Conservation (phyloP, 768 basidiomycete species). For the Astraeus odoratus region DNA sequence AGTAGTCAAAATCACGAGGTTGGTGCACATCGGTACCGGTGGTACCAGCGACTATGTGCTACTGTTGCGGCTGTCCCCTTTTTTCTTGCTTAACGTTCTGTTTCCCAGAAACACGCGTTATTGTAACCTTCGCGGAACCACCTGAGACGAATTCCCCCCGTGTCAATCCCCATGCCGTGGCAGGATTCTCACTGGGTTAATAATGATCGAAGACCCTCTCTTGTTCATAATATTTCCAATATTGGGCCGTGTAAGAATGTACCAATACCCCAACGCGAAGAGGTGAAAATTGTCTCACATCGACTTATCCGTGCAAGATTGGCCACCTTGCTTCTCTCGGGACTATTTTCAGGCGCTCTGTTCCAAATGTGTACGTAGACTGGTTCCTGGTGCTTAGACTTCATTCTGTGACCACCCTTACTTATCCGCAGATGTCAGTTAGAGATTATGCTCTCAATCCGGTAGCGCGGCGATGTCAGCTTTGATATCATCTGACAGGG, state of each 20-base stretch:
- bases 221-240: slow-evolving; percentile 6
- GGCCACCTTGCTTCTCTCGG: slow-evolving; percentile 10
- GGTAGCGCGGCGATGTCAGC: slow-evolving; percentile 8
- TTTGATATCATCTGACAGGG: slow-evolving; percentile 13
- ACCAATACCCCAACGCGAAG: slow-evolving; percentile 1
- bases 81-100: too few species aligned
- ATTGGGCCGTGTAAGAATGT: not conserved
- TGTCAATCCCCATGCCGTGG: slow-evolving; percentile 1
- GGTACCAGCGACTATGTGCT: too few species aligned
- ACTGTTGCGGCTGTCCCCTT: too few species aligned
- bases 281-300: slow-evolving; percentile 1
- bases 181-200: slow-evolving; percentile 1
- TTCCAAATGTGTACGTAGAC: slow-evolving; percentile 8
- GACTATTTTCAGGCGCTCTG: slow-evolving; percentile 1
- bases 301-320: slow-evolving; percentile 6
- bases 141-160: not conserved
- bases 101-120: not conserved
- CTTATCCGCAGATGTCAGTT: slow-evolving; percentile 8
- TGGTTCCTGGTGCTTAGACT: slow-evolving; percentile 9
- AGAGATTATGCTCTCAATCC: slow-evolving; percentile 12
- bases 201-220: not conserved
- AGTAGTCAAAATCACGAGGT: too few species aligned
- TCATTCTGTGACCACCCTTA: slow-evolving; percentile 8
- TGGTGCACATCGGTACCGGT: too few species aligned
- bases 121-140: not conserved